Conservation (phyloP, 1,139 yeast species). For the Cylindricascospora bacillispora region DNA sequence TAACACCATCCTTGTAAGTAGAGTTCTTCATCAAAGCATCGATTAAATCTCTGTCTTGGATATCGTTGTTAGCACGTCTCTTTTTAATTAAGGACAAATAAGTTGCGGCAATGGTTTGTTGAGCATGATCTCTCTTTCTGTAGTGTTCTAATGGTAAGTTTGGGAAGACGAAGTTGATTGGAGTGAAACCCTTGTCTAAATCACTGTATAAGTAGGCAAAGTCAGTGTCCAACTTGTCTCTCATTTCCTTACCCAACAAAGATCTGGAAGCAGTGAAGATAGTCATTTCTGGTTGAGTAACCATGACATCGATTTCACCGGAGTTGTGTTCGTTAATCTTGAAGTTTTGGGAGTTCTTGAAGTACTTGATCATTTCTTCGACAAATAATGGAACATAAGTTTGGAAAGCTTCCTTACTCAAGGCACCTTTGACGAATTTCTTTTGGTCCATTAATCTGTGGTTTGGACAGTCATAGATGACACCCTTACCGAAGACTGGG, state of each 20-base stretch:
- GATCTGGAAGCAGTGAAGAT: constrained; percentile 93
- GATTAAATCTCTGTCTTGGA: constrained; percentile 76
- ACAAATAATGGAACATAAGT: constrained; percentile 79
- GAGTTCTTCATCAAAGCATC: constrained; percentile 76
- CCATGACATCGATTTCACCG: constrained; percentile 63
- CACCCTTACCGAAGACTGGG: constrained; percentile 96
- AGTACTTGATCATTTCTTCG: constrained; percentile 61
- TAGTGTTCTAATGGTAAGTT: constrained; percentile 82
- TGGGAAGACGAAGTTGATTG: constrained; percentile 91
- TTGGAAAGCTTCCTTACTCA: constrained; percentile 75
- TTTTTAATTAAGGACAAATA: constrained; percentile 65
- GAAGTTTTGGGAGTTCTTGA: constrained; percentile 36
- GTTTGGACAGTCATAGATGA: constrained; percentile 93
- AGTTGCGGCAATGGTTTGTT: constrained; percentile 61
- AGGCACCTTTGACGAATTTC: constrained; percentile 85
- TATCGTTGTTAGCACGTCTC: constrained; percentile 64
- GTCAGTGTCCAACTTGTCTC: constrained; percentile 66
- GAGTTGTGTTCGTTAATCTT: constrained; percentile 26
- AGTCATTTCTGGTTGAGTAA: constrained; percentile 87
- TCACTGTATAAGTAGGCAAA: constrained; percentile 83
- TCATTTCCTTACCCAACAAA: constrained; percentile 81
- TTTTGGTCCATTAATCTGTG: constrained; percentile 93
- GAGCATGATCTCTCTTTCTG: constrained; percentile 78
- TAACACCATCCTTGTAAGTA: constrained; percentile 83
- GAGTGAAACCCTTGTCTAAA: constrained; percentile 93